Percentiles rank a stretch among this genome's conserved stretches.
phyloP scores from a whole-genome alignment of 2,329 filamentous ascomycete genomes.

The Metarhizium robertsii region DNA sequence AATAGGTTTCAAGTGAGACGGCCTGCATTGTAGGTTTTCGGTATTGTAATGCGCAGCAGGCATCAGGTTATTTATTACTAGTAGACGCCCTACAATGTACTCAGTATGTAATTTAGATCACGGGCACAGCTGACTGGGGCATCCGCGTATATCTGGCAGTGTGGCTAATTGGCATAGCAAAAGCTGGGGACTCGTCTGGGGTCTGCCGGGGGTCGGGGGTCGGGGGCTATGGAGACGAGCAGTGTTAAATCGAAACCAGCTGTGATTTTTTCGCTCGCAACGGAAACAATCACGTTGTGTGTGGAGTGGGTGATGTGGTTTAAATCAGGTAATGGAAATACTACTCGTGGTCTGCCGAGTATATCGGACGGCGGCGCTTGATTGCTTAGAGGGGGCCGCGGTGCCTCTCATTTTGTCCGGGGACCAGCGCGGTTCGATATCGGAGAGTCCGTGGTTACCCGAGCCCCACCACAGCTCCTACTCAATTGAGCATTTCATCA shows the following conservation, averaged over 20 bases:
- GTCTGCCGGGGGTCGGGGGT: too few species aligned
- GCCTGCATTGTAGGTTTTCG: background rate
- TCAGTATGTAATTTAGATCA: background rate
- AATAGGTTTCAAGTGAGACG: slow-evolving; percentile 8
- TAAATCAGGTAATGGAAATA: background rate
- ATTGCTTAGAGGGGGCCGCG: too few species aligned
- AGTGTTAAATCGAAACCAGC: too few species aligned
- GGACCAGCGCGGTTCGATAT: slow-evolving; percentile 9
- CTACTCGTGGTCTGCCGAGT: background rate
- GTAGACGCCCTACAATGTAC: background rate
- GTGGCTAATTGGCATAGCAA: background rate
- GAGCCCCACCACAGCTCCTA: slow-evolving; percentile 14
- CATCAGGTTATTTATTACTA: background rate
- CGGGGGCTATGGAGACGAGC: too few species aligned
- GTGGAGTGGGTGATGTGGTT: background rate
- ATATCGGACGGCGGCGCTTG: background rate
- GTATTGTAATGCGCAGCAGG: background rate
- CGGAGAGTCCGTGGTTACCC: slow-evolving; percentile 17
- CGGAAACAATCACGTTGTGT: too few species aligned
- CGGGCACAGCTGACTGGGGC: background rate
- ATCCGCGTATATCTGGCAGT: too few species aligned
- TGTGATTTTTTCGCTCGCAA: too few species aligned
- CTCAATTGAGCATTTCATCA: slow-evolving; percentile 9
- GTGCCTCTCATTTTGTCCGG: background rate
- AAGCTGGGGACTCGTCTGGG: too few species aligned